These are phyloP conservation scores for Scorias spongiosa DNA, from an alignment of 2,329 filamentous ascomycete species.

Conservation along the genomic window DNA sequence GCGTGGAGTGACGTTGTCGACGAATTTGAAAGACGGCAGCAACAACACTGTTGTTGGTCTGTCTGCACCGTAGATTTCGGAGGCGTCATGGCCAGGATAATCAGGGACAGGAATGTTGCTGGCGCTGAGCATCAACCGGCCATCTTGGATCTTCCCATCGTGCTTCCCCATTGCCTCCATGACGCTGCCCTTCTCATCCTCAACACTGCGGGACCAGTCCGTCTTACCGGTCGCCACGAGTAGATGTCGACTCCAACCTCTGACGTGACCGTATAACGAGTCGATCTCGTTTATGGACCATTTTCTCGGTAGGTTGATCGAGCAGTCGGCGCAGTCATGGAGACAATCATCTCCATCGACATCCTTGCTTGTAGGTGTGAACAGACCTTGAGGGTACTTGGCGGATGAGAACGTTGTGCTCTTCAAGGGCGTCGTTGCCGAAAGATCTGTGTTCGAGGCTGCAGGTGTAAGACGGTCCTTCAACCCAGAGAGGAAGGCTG, in stretches of 20 bases:
- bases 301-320: constrained; percentile 60
- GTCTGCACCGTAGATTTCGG: constrained; percentile 31
- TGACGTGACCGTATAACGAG: constrained; percentile 68
- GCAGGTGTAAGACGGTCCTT: constrained; percentile 12
- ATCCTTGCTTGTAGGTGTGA: constrained; percentile 57
- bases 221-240: constrained; percentile 90
- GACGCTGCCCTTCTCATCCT: constrained; percentile 58
- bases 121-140: constrained; percentile 76
- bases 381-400: constrained; percentile 41
- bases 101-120: constrained; percentile 75
- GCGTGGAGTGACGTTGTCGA: constrained; percentile 69
- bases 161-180: constrained; percentile 37
- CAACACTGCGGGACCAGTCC: constrained; percentile 84
- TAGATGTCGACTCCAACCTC: constrained; percentile 77
- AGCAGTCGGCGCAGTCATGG: constrained; percentile 73
- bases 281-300: constrained; percentile 61
- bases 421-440: constrained; percentile 25
- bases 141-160: constrained; percentile 12
- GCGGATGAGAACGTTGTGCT: constrained; percentile 19
- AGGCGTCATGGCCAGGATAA: constrained; percentile 43
- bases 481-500: constrained; percentile 11
- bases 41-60: constrained; percentile 67
- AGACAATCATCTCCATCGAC: constrained; percentile 79
- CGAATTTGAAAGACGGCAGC: constrained; percentile 66
- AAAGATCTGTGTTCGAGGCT: constrained; percentile 8